phyloP scores from a whole-genome alignment of 2,329 filamentous ascomycete genomes.

The Alternaria arbusti region DNA sequence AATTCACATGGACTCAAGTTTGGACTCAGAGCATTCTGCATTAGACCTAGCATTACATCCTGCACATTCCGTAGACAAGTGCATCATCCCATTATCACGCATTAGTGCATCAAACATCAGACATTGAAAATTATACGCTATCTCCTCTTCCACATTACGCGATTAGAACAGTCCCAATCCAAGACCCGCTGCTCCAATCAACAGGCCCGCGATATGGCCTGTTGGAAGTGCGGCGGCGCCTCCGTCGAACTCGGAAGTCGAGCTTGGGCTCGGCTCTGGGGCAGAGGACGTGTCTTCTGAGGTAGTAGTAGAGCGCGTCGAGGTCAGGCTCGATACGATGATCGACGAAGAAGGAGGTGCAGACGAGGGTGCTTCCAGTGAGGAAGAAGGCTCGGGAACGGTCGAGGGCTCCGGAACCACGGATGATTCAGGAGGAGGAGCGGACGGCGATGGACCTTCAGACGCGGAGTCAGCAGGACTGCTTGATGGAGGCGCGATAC shows the following conservation, averaged over 20 bases:
- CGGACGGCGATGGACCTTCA: conserved; percentile 20
- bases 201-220: conserved; percentile 23
- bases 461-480: conserved; percentile 30
- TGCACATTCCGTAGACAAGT: conserved; percentile 1
- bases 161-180: conserved; percentile 31
- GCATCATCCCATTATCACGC: not conserved
- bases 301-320: conserved; percentile 12
- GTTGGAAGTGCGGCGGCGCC: conserved; percentile 24
- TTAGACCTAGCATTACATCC: conserved; percentile 4
- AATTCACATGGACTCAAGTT: not conserved
- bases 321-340: conserved; percentile 14
- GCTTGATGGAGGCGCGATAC: conserved; percentile 24
- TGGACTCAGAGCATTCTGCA: not conserved
- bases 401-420: not conserved
- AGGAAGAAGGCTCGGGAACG: not conserved
- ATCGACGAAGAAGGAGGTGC: not conserved
- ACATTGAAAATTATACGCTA: conserved; percentile 1
- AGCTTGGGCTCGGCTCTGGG: conserved; percentile 10
- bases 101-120: conserved; percentile 5
- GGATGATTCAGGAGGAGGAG: not conserved
- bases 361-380: not conserved
- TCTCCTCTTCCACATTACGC: not conserved
- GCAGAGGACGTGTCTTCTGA: conserved; percentile 4
- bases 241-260: conserved; percentile 17
- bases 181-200: conserved; percentile 34